Conservation (phyloP, 129 eudicot genomes). For the Chrysanthemum lavandulifolium region DNA sequence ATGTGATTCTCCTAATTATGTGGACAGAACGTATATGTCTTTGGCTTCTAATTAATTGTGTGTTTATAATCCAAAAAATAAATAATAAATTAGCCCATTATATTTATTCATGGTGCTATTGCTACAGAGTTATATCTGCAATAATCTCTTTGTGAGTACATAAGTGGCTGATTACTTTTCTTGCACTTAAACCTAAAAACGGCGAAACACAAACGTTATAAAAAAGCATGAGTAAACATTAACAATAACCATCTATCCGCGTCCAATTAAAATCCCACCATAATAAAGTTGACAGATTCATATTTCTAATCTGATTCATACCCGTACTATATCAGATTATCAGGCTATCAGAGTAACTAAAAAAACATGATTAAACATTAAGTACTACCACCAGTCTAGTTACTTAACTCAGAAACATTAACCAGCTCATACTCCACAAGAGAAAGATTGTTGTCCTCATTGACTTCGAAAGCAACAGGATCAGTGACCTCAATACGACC, state of each 20-base stretch:
- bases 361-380: conserved; percentile 10
- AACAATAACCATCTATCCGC: background rate
- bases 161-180: background rate
- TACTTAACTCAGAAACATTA: conserved; percentile 39
- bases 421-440: conserved; percentile 47
- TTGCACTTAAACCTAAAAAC: conserved; percentile 3
- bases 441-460: conserved; percentile 42
- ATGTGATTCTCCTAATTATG: background rate
- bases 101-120: background rate
- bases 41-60: background rate
- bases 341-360: conserved; percentile 13
- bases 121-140: background rate
- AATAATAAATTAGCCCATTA: background rate
- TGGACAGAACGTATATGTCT: background rate
- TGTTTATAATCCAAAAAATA: background rate
- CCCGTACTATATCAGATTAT: conserved; percentile 15
- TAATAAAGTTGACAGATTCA: conserved; percentile 9
- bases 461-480: conserved; percentile 27
- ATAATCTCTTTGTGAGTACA: background rate
- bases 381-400: conserved; percentile 7
- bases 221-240: background rate
- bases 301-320: conserved; percentile 17
- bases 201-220: background rate
- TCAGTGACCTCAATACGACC: conserved; percentile 43
- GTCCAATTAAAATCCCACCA: conserved; percentile 21